Conservation (phyloP, 208 protist species). For the Leishmania braziliensis region DNA sequence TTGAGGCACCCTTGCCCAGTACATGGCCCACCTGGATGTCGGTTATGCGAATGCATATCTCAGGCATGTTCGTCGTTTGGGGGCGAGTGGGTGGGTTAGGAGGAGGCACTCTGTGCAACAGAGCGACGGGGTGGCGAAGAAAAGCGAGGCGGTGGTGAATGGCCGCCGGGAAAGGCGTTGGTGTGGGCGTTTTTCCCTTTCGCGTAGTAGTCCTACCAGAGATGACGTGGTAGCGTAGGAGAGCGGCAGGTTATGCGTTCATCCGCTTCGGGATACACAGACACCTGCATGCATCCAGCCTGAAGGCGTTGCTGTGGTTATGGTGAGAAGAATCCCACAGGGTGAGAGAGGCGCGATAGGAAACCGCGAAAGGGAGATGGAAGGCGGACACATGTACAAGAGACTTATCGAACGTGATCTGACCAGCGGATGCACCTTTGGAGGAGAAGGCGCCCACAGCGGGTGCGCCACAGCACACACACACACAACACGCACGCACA, state of each 20-base stretch:
- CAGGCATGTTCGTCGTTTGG: conserved; percentile 24
- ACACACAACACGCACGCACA: neutral
- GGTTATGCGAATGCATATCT: conserved; percentile 38
- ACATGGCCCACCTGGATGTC: conserved; percentile 52
- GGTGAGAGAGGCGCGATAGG: neutral
- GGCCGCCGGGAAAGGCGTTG: neutral
- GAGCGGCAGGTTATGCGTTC: neutral
- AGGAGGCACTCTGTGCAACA: neutral
- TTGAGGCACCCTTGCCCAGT: conserved; percentile 49
- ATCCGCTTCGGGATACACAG: neutral
- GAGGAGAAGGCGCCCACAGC: neutral
- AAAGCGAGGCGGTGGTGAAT: neutral
- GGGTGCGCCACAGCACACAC: neutral
- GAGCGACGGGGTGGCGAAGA: conserved; percentile 2
- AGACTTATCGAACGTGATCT: neutral
- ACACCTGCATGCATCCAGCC: neutral
- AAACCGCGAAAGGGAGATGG: neutral
- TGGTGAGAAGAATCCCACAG: neutral
- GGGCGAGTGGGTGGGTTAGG: neutral
- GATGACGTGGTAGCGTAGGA: too few relatives aligned
- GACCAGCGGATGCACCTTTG: neutral
- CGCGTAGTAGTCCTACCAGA: too few relatives aligned
- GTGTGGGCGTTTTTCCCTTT: neutral
- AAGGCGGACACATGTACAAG: neutral
- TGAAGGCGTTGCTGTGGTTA: neutral